Evolutionary conservation across 2,329 filamentous ascomycete species (phyloP).

Genomic region (Lasiodiplodia sp.): DNA sequence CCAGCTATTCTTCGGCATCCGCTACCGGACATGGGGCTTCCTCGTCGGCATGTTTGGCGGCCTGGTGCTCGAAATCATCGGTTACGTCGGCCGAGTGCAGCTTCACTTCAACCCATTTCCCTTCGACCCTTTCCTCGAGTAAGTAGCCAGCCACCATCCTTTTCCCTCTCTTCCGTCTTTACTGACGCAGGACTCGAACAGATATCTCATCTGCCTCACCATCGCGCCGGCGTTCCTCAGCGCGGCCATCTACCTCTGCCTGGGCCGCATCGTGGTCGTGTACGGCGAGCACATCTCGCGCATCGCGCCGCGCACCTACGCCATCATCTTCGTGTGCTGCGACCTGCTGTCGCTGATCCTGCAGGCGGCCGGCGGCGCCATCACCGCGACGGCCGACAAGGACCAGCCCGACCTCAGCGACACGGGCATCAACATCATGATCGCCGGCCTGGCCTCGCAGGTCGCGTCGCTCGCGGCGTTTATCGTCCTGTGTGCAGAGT

Average conservation of each 20-base stretch:
- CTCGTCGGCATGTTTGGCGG: slow-evolving; percentile 58
- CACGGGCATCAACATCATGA: slow-evolving; percentile 62
- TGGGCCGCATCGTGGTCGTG: slow-evolving; percentile 64
- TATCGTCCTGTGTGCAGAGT: slow-evolving; percentile 50
- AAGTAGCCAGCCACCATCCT: slow-evolving; percentile 35
- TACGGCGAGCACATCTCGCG: slow-evolving; percentile 54
- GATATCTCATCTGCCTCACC: slow-evolving; percentile 65
- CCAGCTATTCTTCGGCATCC: slow-evolving; percentile 59
- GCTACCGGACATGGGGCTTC: slow-evolving; percentile 64
- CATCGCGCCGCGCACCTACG: slow-evolving; percentile 54
- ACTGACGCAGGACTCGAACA: slow-evolving; percentile 38
- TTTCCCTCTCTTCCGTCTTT: background rate
- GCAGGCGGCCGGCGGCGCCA: slow-evolving; percentile 65
- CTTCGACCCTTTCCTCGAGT: slow-evolving; percentile 58
- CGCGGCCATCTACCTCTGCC: slow-evolving; percentile 63
- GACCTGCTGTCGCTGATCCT: slow-evolving; percentile 66
- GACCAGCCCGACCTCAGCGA: slow-evolving; percentile 48
- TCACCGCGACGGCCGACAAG: slow-evolving; percentile 60
- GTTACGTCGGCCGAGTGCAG: slow-evolving; percentile 63
- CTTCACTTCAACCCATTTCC: slow-evolving; percentile 62
- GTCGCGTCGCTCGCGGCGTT: slow-evolving; percentile 62
- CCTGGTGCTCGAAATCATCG: slow-evolving; percentile 60
- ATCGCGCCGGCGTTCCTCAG: slow-evolving; percentile 64
- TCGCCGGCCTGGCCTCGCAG: slow-evolving; percentile 65
- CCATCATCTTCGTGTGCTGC: slow-evolving; percentile 66